Conservation (phyloP, 441 rosid genomes). For the Erysimum pusillum region DNA sequence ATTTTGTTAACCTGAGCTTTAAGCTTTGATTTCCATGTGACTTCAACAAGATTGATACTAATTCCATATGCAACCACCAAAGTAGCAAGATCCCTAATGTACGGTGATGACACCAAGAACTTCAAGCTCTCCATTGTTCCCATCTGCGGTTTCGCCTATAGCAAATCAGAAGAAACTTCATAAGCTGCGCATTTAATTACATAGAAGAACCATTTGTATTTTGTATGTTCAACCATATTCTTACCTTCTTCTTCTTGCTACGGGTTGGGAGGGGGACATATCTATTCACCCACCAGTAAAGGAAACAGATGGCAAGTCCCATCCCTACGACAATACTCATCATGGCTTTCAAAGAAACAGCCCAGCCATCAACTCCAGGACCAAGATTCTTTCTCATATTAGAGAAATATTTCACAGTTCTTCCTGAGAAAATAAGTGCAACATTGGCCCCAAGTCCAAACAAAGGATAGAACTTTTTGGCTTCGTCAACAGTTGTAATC, state of each 20-base stretch:
- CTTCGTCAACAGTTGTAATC: slow-evolving; percentile 97
- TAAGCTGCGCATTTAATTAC: background rate
- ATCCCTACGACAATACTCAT: slow-evolving; percentile 93
- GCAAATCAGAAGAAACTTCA: slow-evolving; percentile 27
- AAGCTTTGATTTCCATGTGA: slow-evolving; percentile 98
- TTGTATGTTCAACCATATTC: background rate
- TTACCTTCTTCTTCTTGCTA: slow-evolving; percentile 97
- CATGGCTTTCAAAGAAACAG: slow-evolving; percentile 92
- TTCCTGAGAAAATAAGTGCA: slow-evolving; percentile 91
- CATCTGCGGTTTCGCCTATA: slow-evolving; percentile 89
- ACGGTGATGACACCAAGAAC: slow-evolving; percentile 87
- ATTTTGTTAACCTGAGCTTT: slow-evolving; percentile 82
- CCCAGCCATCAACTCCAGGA: slow-evolving; percentile 99
- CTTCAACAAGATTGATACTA: slow-evolving; percentile 97
- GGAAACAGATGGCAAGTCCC: slow-evolving; percentile 84
- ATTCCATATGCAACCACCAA: slow-evolving; percentile 98
- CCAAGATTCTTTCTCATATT: slow-evolving; percentile 85
- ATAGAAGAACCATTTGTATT: slow-evolving; percentile 1
- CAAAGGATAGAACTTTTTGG: slow-evolving; percentile 92
- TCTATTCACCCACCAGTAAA: slow-evolving; percentile 97
- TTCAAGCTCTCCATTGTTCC: slow-evolving; percentile 97
- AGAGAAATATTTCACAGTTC: slow-evolving; percentile 97
- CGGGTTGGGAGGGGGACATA: slow-evolving; percentile 86
- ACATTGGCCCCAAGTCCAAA: slow-evolving; percentile 98
- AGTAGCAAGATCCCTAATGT: slow-evolving; percentile 94